A percentile compares a stretch with the other conserved stretches of the same genome.
phyloP scores from a whole-genome alignment of 495 filamentous ascomycete genomes.

The Talaromyces wortmannii region DNA sequence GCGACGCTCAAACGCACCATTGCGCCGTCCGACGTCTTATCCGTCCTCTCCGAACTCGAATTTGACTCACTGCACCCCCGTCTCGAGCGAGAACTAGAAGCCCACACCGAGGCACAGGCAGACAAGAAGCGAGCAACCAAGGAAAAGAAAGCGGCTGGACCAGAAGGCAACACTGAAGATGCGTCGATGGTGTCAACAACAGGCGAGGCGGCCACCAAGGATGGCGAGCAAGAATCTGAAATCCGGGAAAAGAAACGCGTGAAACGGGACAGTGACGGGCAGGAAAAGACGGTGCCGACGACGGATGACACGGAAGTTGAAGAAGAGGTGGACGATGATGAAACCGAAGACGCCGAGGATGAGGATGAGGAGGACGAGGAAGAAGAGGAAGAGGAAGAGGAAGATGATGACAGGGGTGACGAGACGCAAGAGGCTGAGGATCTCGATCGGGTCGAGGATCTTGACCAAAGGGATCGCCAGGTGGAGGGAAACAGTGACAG shows the following conservation, averaged over 20 bases:
- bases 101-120: constrained; percentile 54
- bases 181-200: constrained; percentile 18
- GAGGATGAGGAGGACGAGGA: constrained; percentile 10
- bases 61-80: constrained; percentile 67
- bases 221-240: constrained; percentile 35
- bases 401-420: constrained; percentile 30
- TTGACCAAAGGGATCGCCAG: constrained; percentile 38
- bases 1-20: constrained; percentile 76
- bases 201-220: constrained; percentile 27
- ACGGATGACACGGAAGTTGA: constrained; percentile 51
- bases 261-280: constrained; percentile 28
- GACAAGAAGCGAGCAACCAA: constrained; percentile 56
- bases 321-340: constrained; percentile 16
- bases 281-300: constrained; percentile 5
- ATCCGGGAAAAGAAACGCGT: constrained; percentile 43
- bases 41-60: constrained; percentile 75
- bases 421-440: constrained; percentile 41
- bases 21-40: constrained; percentile 74
- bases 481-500: constrained; percentile 22
- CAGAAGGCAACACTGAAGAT: constrained; percentile 27
- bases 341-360: constrained; percentile 4
- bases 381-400: constrained; percentile 36
- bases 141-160: constrained; percentile 35
- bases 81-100: constrained; percentile 51
- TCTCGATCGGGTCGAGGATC: constrained; percentile 59